These are phyloP conservation scores for Psilocybe subaeruginosa DNA, from an alignment of 768 basidiomycete genomes.

Conservation along the genomic window DNA sequence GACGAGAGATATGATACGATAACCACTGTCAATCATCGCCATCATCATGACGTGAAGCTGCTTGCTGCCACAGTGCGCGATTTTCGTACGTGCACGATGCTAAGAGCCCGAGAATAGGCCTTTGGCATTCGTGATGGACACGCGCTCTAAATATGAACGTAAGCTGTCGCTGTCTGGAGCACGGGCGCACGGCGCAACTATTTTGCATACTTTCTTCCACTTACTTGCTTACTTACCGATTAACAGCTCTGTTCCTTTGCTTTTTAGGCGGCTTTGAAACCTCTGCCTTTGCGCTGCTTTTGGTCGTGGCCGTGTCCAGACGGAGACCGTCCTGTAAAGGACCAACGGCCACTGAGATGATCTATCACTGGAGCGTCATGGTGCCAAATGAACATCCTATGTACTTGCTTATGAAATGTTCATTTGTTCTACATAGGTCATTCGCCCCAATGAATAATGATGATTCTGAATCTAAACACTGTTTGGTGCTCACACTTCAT, in stretches of 20 bases:
- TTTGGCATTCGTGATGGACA: conserved; percentile 1
- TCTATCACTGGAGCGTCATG: not conserved
- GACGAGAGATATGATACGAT: not conserved
- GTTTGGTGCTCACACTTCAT: not conserved
- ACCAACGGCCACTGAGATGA: not conserved
- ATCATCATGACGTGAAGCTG: not conserved
- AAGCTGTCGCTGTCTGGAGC: conserved; percentile 11
- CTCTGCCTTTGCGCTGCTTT: not conserved
- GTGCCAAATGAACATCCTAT: not conserved
- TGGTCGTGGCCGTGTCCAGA: not conserved
- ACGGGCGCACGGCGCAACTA: not conserved
- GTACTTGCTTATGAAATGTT: not conserved
- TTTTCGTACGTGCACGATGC: not conserved
- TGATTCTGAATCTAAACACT: not conserved
- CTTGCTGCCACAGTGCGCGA: not conserved
- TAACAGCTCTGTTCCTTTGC: conserved; percentile 1
- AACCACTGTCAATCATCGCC: not conserved
- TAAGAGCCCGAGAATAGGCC: not conserved
- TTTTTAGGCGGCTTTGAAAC: conserved; percentile 6
- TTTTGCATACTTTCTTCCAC: not conserved
- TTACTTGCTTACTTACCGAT: not conserved
- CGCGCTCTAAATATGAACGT: conserved; percentile 14
- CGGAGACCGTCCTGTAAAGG: not conserved
- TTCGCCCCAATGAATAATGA: not conserved
- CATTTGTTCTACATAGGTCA: not conserved